A percentile compares a stretch with the other conserved stretches of the same genome.
These are phyloP conservation scores for Coemansia furcata DNA, from an alignment of 192 early-diverging fungal species.

Conservation along the genomic window DNA sequence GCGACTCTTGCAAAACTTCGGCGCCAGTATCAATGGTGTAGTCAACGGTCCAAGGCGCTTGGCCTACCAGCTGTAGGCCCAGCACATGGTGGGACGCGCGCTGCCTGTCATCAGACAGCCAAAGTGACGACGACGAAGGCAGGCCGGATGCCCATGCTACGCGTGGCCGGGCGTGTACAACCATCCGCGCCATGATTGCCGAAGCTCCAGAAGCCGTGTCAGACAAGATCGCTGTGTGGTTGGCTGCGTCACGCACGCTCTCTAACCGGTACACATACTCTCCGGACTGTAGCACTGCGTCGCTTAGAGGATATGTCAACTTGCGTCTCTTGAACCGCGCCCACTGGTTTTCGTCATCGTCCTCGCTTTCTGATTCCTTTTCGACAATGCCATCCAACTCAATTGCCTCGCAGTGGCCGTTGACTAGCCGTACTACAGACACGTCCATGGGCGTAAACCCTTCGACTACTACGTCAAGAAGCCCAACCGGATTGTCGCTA, in stretches of 20 bases:
- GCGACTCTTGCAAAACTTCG: constrained; percentile 7
- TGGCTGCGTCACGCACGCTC: constrained; percentile 40
- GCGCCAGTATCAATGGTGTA: constrained; percentile 24
- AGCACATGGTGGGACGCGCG: constrained; percentile 33
- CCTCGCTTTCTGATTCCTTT: neutral
- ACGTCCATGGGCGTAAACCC: constrained; percentile 48
- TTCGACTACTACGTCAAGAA: constrained; percentile 39
- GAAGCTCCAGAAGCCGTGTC: constrained; percentile 3
- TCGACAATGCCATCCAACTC: constrained; percentile 20
- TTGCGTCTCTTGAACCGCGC: constrained; percentile 25
- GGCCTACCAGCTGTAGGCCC: constrained; percentile 24
- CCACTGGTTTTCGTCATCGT: constrained; percentile 13
- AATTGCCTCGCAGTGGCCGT: constrained; percentile 44
- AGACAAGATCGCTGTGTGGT: constrained; percentile 32
- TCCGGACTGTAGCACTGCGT: constrained; percentile 42
- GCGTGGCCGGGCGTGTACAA: constrained; percentile 34
- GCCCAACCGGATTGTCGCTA: neutral
- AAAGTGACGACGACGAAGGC: constrained; percentile 17
- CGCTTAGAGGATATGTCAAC: constrained; percentile 29
- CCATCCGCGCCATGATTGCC: constrained; percentile 31
- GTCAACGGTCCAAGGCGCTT: constrained; percentile 40
- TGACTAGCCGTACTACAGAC: constrained; percentile 41
- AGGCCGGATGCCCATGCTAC: constrained; percentile 20
- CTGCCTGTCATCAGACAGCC: constrained; percentile 39
- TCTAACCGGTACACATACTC: constrained; percentile 51